Evolutionary conservation across 2,329 filamentous ascomycete genomes (phyloP), one percentile per base, ranked within the genome.

Genomic region (Penicillium digitatum): DNA sequence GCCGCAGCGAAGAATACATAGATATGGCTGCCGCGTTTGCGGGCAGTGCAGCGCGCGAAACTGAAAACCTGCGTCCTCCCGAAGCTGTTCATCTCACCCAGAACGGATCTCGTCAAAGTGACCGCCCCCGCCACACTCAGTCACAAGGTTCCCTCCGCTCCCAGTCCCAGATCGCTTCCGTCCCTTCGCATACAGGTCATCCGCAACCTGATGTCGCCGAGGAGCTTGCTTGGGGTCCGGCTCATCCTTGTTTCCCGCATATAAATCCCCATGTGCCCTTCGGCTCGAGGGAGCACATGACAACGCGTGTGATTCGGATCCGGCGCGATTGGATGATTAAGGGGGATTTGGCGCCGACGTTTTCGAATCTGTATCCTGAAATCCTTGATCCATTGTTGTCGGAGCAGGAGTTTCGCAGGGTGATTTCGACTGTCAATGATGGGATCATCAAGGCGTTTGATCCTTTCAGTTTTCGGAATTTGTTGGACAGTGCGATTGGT

Each of bases 311-410:
- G 61, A 96, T 99, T 66, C 87, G 94, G 16, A 87, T 99, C 59
- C 86, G 87, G 55, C 83, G 94, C 39, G 94, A 99, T 73, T 99
- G 92, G 89, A 87, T 97, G 75, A 74, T 92, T 29, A 83, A 87
- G 57, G 94, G 93, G 34, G 94, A 99, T 72, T 78, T 96, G 27
- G 93, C 92, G 1, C 94, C 94, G 0, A 90, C 92, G 0, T 97
- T 95, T 70, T 94, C 90, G 16, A 96, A 97, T 66, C 79, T 96
- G 3, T 99, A 99, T 67, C 94, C 94, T 0, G 94, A 99, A 70
- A 95, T 99, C 55, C 79, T 99, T 8, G 92, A 96, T 62, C 90
- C 91, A 0, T 84, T 92, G 31, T 76, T 99, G 40, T 82, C 84
- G 1, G 94, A 99, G 72, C 86, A 87, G 56, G 90, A 95, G 65